phyloP scores from a whole-genome alignment of 306 rosid species.

The Corylus heterophylla region DNA sequence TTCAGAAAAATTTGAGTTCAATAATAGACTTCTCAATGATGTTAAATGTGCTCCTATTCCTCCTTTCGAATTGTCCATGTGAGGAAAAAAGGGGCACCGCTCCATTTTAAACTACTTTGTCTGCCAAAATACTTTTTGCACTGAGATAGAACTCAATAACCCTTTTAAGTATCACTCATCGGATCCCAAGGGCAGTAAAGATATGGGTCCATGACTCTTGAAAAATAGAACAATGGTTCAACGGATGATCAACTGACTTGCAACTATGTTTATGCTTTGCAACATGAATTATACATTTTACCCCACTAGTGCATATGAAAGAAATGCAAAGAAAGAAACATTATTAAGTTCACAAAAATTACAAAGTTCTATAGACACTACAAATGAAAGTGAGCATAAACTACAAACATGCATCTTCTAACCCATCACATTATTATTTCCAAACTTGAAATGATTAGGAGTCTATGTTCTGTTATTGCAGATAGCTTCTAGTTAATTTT shows the following conservation, averaged over 20 bases:
- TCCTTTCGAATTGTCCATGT: neutral
- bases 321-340: too few species aligned
- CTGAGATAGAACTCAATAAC: neutral
- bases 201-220: neutral
- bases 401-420: neutral
- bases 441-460: constrained; percentile 1
- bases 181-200: neutral
- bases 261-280: neutral
- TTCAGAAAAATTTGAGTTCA: neutral
- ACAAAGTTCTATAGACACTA: too few species aligned
- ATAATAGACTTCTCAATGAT: neutral
- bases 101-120: neutral
- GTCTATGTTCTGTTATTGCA: constrained; percentile 14
- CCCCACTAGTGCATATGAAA: neutral
- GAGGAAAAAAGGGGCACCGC: neutral
- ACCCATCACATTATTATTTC: neutral
- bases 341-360: too few species aligned
- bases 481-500: constrained; percentile 26
- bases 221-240: neutral
- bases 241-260: neutral
- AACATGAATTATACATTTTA: neutral
- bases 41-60: neutral
- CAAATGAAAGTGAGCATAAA: neutral
- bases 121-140: neutral
- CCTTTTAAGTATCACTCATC: neutral